Base-by-base conservation (phyloP, 495 filamentous ascomycete species). In the Aspergillus conjunctus region DNA sequence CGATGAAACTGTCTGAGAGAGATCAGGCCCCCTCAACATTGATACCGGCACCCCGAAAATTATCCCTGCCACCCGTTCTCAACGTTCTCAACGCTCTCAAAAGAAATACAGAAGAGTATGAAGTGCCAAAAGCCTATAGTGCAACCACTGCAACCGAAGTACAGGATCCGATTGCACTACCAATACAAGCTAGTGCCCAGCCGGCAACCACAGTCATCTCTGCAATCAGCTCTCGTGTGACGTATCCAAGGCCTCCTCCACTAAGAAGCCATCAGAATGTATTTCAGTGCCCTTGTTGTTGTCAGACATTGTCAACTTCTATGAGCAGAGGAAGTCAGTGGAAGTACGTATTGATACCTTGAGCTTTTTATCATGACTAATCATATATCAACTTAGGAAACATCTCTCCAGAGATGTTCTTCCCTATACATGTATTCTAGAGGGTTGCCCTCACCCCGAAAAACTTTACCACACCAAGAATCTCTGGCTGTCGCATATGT, bases 381-480 rank as follows among this genome's bases (percentile, higher is more conserved):
- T 41, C 43, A 46, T n/a, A 46, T 1, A 18, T 15, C 12, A 46
- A 46, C 17, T 30, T 45, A 63, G 55, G 21, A 63, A 58, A 32
- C 60, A 63, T 43, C 33, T 63, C 3, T 15, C 43, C 17, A 26
- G 7, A 21, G 60, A 63, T 15, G 22, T 63, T 39, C 11, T 53
- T 30, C 60, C 60, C 6, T 63, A 58, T 37, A 63, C 60, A 14
- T 63, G 60, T 32, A 44, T 63, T 37, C 37, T 63, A 6, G 32
- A 45, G 7, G 60, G 39, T 14, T 63, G 60, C 18, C 46, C 54
- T 20, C 12, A 37, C 1, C 49, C 54, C 8, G 54, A 54, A 7
- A 34, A 14, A 11, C 30, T 58, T 26, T 58, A 53, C 22, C 41
- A 7, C 1, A 48, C 33, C 14, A 46, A 49, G 44, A 41, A 54